Base-by-base conservation (phyloP, 2,329 filamentous ascomycete species). In the Colletotrichum musae region DNA sequence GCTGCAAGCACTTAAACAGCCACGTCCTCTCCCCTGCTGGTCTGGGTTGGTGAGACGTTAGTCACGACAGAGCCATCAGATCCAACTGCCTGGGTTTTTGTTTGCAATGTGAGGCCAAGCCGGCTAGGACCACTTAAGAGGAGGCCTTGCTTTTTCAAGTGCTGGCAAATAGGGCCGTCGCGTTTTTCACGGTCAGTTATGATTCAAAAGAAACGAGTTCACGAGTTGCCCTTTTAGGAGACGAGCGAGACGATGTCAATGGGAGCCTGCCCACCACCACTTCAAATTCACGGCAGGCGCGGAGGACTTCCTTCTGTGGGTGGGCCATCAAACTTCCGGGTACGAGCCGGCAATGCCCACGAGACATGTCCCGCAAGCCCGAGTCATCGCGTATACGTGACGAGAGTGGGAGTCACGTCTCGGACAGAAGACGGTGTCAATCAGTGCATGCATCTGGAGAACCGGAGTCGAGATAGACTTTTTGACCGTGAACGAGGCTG, bases 401-500 rank as follows among this genome's bases (percentile, higher is more conserved):
- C 21, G 15, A 7, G 47, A 5, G 24, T 3, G n/a, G 18, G 7
- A 28, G 43, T 54, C 41, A 50, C 43, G 5, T 6, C 32, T n/a
- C 18, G 26, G 16, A 10, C 18, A 26, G 16, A 41, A 45, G 28
- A 3, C 21, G 18, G 28, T 5, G 13, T 51, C 43, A 18, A 10
- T 63, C 39, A 26, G 36, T 15, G 9, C 21, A 10, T 57, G 16
- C 16, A 13, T 39, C 16, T 16, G 36, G 48, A 36, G 12, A 50
- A 26, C 50, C 18, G 41, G 54, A 13, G 62, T 69, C 39, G 41
- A 60, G 24, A 60, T 69, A 66, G 62, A 59, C 62, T 69, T 62
- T 64, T 56, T 26, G 50, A 54, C 18, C 36, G 36, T 64, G 26
- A 48, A 36, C 39, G 43, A 21, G 52, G 43, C 13, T 26, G 9